Evolutionary conservation across 441 rosid genomes (phyloP).

Genomic region (Syzygium syzygioides): DNA sequence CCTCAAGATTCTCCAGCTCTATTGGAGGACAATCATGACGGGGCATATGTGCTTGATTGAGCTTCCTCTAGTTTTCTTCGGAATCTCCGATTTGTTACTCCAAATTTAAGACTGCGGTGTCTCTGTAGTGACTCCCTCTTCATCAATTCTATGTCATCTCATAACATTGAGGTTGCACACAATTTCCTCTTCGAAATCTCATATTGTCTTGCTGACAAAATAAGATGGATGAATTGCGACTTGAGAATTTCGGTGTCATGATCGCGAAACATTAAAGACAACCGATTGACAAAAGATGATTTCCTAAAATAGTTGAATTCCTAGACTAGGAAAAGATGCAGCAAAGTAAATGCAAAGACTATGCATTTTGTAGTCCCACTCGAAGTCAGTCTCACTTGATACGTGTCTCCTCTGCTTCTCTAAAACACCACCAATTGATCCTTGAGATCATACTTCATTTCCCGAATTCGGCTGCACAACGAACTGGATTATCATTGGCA

Average conservation of each 20-base stretch:
- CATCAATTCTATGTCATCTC: background rate
- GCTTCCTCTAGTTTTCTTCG: background rate
- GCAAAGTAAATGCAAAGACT: background rate
- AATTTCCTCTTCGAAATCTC: background rate
- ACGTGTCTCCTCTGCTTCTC: background rate
- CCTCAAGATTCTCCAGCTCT: background rate
- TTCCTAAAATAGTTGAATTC: background rate
- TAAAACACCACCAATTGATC: constrained; percentile 55
- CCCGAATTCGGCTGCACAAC: constrained; percentile 63
- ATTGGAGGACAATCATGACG: background rate
- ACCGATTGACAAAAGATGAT: background rate
- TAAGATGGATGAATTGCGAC: background rate
- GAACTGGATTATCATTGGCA: constrained; percentile 66
- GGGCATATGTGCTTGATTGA: background rate
- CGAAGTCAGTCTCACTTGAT: background rate
- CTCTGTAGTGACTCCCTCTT: background rate
- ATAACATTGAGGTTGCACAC: background rate
- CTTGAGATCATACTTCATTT: constrained; percentile 63
- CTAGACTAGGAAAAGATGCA: background rate
- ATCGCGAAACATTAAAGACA: background rate
- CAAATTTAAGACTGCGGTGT: background rate
- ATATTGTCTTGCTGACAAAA: background rate
- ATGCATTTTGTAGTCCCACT: background rate
- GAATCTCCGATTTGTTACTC: background rate
- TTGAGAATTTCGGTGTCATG: background rate